Conservation (phyloP, 495 filamentous ascomycete genomes). For the Penicillium samsonianum region DNA sequence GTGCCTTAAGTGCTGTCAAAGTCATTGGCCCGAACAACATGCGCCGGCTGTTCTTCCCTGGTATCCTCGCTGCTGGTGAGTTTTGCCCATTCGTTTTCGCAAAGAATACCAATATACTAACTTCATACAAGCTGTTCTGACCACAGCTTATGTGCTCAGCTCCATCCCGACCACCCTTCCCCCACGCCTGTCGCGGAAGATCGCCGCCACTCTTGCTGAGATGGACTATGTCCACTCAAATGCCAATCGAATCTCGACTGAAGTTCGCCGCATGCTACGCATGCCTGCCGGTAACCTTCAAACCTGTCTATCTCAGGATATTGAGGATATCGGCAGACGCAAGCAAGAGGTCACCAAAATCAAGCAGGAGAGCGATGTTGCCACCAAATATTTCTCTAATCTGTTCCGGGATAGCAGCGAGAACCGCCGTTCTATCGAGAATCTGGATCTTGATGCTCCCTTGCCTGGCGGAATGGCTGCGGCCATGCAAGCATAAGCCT, state of each 20-base stretch:
- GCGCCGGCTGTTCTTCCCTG: conserved; percentile 77
- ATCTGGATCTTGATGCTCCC: conserved; percentile 75
- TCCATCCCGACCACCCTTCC: conserved; percentile 89
- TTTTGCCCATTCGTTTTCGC: conserved; percentile 17
- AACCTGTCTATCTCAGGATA: conserved; percentile 72
- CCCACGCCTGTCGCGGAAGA: conserved; percentile 80
- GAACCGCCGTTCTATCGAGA: conserved; percentile 70
- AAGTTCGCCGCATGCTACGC: conserved; percentile 83
- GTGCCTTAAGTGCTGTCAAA: conserved; percentile 74
- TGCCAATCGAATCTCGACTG: conserved; percentile 73
- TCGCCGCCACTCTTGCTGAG: conserved; percentile 69
- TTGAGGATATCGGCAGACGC: conserved; percentile 76
- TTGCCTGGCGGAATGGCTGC: conserved; percentile 44
- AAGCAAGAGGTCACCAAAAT: conserved; percentile 79
- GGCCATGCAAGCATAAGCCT: conserved; percentile 25
- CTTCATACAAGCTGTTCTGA: conserved; percentile 59
- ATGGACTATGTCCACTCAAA: conserved; percentile 94
- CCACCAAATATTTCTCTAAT: conserved; percentile 84
- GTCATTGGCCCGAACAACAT: conserved; percentile 83
- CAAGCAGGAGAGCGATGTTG: conserved; percentile 70
- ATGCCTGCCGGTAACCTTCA: conserved; percentile 81
- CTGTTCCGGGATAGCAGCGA: conserved; percentile 74
- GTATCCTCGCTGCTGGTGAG: conserved; percentile 75
- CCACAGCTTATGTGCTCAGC: conserved; percentile 74
- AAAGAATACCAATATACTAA: conserved; percentile 36